These are phyloP conservation scores for Fusarium setosum DNA, from an alignment of 2,329 filamentous ascomycete species.

Conservation along the genomic window DNA sequence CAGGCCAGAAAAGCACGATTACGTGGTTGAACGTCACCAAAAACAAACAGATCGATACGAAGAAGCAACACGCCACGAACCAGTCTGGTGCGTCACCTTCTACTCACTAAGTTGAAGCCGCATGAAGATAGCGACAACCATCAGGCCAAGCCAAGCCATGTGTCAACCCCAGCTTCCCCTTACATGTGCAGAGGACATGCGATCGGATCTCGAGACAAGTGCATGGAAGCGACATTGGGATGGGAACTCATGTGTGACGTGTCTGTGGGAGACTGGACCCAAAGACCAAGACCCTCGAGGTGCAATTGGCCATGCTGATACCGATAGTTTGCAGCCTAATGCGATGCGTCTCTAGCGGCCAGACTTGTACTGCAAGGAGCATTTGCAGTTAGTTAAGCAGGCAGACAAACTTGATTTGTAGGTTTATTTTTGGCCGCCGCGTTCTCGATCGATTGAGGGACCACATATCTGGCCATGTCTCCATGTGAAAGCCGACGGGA, in stretches of 20 bases:
- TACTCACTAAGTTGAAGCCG: neutral
- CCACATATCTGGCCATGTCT: constrained; percentile 28
- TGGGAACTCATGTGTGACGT: constrained; percentile 28
- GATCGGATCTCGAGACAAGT: constrained; percentile 6
- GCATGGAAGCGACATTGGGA: constrained; percentile 8
- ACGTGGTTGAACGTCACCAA: neutral
- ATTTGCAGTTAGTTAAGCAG: too few species aligned
- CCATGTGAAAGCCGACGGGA: constrained; percentile 3
- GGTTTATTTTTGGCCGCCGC: constrained; percentile 29
- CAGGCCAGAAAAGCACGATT: neutral
- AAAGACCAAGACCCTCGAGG: neutral
- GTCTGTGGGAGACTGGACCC: constrained; percentile 20
- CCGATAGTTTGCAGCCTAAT: constrained; percentile 12
- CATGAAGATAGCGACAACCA: neutral
- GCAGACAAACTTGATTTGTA: neutral
- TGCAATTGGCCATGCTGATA: constrained; percentile 19
- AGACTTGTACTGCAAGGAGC: constrained; percentile 1
- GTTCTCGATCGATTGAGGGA: constrained; percentile 28
- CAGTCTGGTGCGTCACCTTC: neutral
- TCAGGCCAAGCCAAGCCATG: neutral
- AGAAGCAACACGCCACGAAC: neutral
- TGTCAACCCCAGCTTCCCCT: constrained; percentile 1
- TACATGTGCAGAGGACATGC: neutral
- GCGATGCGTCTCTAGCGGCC: neutral
- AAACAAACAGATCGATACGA: neutral